phyloP scores from a whole-genome alignment of 139 green algal genomes.

The Volvox africanus region DNA sequence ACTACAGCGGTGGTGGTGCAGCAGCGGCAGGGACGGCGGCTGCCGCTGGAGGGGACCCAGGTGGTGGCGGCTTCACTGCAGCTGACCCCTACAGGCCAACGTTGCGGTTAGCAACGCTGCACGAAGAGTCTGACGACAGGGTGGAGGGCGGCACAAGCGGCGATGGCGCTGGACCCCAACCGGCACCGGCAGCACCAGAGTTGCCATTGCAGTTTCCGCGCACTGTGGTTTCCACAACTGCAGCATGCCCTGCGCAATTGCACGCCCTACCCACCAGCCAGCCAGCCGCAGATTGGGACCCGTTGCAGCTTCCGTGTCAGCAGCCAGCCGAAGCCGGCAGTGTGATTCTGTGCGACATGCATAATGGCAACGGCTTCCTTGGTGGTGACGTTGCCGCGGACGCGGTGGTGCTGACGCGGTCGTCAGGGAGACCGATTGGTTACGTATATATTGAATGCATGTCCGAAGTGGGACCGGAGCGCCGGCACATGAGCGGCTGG shows the following conservation, averaged over 20 bases:
- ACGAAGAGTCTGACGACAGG: neutral
- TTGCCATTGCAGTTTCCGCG: too few species aligned
- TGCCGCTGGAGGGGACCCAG: neutral
- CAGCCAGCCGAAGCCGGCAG: neutral
- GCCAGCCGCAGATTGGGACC: neutral
- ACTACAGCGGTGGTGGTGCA: neutral
- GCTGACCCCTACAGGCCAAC: neutral
- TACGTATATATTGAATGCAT: neutral
- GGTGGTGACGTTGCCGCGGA: neutral
- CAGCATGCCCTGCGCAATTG: neutral
- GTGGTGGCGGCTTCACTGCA: too few species aligned
- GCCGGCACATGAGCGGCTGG: neutral
- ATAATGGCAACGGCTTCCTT: too few species aligned
- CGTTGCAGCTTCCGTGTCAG: neutral
- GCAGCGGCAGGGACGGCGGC: too few species aligned
- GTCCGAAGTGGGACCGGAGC: neutral
- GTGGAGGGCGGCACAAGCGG: neutral
- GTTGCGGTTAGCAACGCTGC: conserved; percentile 13
- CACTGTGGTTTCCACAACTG: neutral
- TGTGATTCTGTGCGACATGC: neutral
- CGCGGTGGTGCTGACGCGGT: neutral
- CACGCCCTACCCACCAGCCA: neutral
- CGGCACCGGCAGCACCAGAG: too few species aligned
- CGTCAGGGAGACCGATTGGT: too few species aligned
- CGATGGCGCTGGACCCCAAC: neutral